Evolutionary conservation across 495 filamentous ascomycete species (phyloP).

Genomic region (Tuber borchii): DNA sequence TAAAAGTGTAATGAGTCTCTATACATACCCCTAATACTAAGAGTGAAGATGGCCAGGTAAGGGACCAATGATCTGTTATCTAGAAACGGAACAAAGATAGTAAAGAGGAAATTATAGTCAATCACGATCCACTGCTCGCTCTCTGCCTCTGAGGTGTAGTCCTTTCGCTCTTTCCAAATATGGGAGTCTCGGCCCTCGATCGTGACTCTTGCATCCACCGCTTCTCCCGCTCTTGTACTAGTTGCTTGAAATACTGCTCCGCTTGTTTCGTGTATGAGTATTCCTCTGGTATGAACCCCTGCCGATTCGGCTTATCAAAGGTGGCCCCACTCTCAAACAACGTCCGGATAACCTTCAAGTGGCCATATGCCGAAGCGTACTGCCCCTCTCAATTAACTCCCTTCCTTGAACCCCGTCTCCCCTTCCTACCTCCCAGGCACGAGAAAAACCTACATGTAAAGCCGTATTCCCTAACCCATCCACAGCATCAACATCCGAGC

Average conservation of each 20-base stretch:
- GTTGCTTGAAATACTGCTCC: conserved; percentile 64
- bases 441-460: conserved; percentile 55
- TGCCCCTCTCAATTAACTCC: conserved; percentile 40
- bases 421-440: neutral
- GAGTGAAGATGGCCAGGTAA: neutral
- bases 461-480: conserved; percentile 70
- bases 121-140: conserved; percentile 36
- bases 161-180: conserved; percentile 37
- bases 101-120: neutral
- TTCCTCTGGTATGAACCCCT: conserved; percentile 64
- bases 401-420: neutral
- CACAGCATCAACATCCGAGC: conserved; percentile 39
- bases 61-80: neutral
- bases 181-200: conserved; percentile 37
- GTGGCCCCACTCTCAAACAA: conserved; percentile 64
- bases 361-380: conserved; percentile 58
- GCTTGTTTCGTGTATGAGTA: conserved; percentile 69
- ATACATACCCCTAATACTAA: conserved; percentile 2
- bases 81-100: neutral
- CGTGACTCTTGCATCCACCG: conserved; percentile 23
- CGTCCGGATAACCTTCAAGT: conserved; percentile 64
- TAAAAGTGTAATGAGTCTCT: conserved; percentile 1
- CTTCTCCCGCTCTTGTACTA: conserved; percentile 49
- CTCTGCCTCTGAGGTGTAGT: conserved; percentile 35
- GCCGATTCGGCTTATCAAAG: conserved; percentile 57